Evolutionary conservation across 176 grass and related monocot genomes (phyloP).

Genomic region (Aechmea fasciata): DNA sequence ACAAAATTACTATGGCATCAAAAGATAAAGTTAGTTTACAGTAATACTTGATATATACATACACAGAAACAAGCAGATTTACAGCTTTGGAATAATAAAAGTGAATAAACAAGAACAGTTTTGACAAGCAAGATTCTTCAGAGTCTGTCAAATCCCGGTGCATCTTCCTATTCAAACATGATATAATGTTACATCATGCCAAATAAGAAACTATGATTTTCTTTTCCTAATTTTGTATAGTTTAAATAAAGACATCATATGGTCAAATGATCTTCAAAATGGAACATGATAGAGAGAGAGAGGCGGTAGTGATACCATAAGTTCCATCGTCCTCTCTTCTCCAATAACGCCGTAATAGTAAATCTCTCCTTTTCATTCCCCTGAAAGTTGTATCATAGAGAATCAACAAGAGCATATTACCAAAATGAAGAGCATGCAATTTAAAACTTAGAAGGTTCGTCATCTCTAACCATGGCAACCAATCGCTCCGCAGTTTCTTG

Average conservation of each 20-base stretch:
- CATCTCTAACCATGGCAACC: conserved; percentile 71
- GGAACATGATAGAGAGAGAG: no score
- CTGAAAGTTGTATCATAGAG: conserved; percentile 60
- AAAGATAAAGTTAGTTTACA: conserved; percentile 33
- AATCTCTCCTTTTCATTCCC: conserved; percentile 96
- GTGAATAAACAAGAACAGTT: no score
- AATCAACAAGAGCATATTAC: not conserved
- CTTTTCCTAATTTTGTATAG: no score
- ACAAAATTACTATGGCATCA: conserved; percentile 72
- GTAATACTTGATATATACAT: not conserved
- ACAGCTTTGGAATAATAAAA: no score
- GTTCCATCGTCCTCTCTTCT: conserved; percentile 97
- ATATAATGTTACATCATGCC: no score
- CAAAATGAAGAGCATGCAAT: not conserved
- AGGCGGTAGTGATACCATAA: conserved; percentile 39
- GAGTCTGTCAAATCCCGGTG: no score
- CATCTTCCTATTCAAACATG: no score
- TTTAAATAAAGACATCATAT: no score
- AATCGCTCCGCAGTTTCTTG: conserved; percentile 81
- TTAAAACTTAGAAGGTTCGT: not conserved
- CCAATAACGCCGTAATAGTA: conserved; percentile 88
- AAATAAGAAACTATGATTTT: no score
- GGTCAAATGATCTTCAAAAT: no score
- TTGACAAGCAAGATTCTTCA: no score
- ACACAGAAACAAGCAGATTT: no score